Evolutionary conservation across 2,329 filamentous ascomycete species (phyloP).

Genomic region (Fusarium drepaniforme): DNA sequence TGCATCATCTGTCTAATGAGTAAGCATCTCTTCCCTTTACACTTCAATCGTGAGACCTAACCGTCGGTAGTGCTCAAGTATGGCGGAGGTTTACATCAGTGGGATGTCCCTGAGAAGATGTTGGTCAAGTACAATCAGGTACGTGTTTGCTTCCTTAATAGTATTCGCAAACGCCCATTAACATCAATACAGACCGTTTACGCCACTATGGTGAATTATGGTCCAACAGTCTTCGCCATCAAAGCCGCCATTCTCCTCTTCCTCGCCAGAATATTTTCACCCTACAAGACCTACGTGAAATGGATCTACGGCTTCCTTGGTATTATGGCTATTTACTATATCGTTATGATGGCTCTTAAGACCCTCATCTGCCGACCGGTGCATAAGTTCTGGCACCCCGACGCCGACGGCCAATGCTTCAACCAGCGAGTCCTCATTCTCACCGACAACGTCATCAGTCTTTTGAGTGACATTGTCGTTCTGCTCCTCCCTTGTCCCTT

Average conservation of each 20-base stretch:
- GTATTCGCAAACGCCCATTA: not conserved
- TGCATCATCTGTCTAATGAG: constrained; percentile 22
- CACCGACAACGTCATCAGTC: constrained; percentile 30
- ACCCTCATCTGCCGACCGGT: constrained; percentile 29
- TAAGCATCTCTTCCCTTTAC: not conserved
- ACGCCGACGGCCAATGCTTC: constrained; percentile 20
- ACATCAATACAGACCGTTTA: constrained; percentile 12
- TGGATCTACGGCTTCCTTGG: constrained; percentile 27
- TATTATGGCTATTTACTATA: constrained; percentile 22
- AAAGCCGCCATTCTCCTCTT: constrained; percentile 30
- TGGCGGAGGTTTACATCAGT: constrained; percentile 25
- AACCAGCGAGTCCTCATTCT: constrained; percentile 23
- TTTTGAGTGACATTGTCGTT: constrained; percentile 22
- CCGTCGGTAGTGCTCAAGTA: not conserved
- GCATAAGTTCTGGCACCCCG: constrained; percentile 25
- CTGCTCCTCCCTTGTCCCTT: constrained; percentile 22
- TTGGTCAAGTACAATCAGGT: constrained; percentile 22
- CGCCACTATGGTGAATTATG: constrained; percentile 32
- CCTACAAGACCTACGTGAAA: constrained; percentile 29
- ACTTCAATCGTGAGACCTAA: accelerated
- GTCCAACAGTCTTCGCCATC: constrained; percentile 29
- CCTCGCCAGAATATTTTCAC: constrained; percentile 19
- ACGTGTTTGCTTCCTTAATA: not conserved
- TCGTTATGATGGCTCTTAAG: constrained; percentile 22
- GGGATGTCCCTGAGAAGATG: constrained; percentile 26